Base-by-base conservation (phyloP, 2,329 filamentous ascomycete species). In the Claviceps africana region DNA sequence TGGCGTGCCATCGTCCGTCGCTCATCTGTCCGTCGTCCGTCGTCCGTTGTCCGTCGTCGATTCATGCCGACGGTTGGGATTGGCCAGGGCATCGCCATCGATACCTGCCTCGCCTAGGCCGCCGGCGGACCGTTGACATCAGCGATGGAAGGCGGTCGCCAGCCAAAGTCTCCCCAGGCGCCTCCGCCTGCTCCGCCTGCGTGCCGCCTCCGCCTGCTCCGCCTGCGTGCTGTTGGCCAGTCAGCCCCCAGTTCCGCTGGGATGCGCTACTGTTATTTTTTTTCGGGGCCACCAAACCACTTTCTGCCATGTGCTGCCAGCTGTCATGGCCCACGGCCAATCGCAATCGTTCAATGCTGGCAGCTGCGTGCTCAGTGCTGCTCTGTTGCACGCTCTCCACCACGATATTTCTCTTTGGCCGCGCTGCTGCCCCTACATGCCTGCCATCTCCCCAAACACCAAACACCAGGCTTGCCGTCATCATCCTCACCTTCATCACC, bases 301-400 rank as follows among this genome's bases (percentile, higher is more conserved):
- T 46, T 56, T 53, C 47, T 55, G 54, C 52, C 35, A 48, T 50
- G 52, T 48, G 42, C 48, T 51, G 52, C 33, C 52, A 47, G 59
- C 61, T 57, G 59, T 65, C 64, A 64, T 63, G 57, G 52, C 57
- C 56, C 56, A 58, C 58, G 57, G 56, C 63, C 62, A 64, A 62
- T 58, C 53, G 56, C 55, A 48, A 8, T 50, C 51, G 8, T 15
- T 13, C 4, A 2, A 8, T 17, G 35, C 10, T 3, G 9, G 33
- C n/a, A 39, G 15, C 35, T 39, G 17, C 10, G 33, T 37, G n/a
- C 37, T 3, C 37, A 15, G 37, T 39, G n/a, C n/a, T 39, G 7
- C n/a, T 15, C 37, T 17, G 8, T 39, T n/a, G 4, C 33, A 50
- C 56, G 50, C 57, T 55, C 53, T 55, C 51, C 55, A 56, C 58